phyloP scores from a whole-genome alignment of 768 basidiomycete species.

The Boletus reticulatus region DNA sequence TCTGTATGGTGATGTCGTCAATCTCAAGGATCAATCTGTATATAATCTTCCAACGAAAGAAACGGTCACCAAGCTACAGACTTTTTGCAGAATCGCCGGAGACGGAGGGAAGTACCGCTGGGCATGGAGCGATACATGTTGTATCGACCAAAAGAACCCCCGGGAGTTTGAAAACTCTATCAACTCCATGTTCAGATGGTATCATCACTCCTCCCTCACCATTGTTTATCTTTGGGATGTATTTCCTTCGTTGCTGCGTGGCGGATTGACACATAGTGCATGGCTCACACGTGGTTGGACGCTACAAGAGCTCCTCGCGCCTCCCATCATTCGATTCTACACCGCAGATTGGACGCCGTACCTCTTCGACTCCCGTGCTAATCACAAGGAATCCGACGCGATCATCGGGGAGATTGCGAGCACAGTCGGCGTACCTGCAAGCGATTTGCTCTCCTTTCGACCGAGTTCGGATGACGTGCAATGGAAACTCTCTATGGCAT shows the following conservation, averaged over 20 bases:
- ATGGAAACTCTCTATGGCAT: conserved; percentile 10
- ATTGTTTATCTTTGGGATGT: conserved; percentile 10
- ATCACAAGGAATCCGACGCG: conserved; percentile 4
- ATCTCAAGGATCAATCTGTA: background rate
- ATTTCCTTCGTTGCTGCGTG: background rate
- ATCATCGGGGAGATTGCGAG: conserved; percentile 2
- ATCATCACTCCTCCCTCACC: conserved; percentile 4
- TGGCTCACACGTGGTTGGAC: conserved; percentile 13
- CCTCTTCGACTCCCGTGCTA: background rate
- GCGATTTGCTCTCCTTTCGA: background rate
- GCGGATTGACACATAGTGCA: background rate
- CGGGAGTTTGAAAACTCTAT: conserved; percentile 6
- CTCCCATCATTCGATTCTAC: background rate
- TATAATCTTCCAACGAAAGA: background rate
- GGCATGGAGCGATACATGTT: conserved; percentile 11
- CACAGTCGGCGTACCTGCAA: background rate
- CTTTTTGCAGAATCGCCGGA: background rate
- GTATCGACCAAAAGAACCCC: conserved; percentile 6
- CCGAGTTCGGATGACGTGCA: background rate
- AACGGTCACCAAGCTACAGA: background rate
- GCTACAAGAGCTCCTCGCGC: conserved; percentile 12
- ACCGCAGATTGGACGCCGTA: conserved; percentile 5
- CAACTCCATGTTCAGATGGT: conserved; percentile 12
- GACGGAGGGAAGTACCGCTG: background rate
- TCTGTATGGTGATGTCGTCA: background rate